Evolutionary conservation across 805 yeast species (phyloP).

Genomic region (Cyberlindnera suaveolens): DNA sequence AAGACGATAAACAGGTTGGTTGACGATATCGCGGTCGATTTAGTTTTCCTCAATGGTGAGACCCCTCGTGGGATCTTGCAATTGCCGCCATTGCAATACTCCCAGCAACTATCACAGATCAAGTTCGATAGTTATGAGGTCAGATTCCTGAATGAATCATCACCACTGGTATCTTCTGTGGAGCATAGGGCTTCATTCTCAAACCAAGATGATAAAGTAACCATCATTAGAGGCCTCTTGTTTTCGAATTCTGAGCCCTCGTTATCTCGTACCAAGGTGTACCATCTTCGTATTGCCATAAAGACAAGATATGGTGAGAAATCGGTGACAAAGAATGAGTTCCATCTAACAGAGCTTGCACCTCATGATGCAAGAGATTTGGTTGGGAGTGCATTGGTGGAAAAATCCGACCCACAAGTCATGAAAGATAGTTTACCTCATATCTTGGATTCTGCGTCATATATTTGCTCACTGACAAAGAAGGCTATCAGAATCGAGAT

Average conservation of each 20-base stretch:
- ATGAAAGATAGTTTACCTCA: conserved; percentile 26
- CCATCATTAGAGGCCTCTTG: conserved; percentile 23
- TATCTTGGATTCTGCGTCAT: conserved; percentile 40
- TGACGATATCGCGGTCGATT: conserved; percentile 52
- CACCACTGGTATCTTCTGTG: conserved; percentile 20
- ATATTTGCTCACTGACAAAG: conserved; percentile 38
- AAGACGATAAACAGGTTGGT: conserved; percentile 64
- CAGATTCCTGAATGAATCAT: conserved; percentile 23
- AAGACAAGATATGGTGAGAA: conserved; percentile 20
- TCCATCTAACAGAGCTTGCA: conserved; percentile 22
- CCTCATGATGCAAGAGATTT: conserved; percentile 28
- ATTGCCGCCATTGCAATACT: conserved; percentile 25
- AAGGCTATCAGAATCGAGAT: conserved; percentile 48
- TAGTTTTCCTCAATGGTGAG: conserved; percentile 23
- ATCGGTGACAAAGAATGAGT: conserved; percentile 26
- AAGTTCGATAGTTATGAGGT: conserved; percentile 18
- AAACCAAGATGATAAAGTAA: conserved; percentile 18
- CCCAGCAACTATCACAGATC: conserved; percentile 20
- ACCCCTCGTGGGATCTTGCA: conserved; percentile 24
- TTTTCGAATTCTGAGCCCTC: conserved; percentile 24
- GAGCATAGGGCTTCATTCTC: conserved; percentile 11
- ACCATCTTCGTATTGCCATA: conserved; percentile 30
- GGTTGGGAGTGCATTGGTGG: conserved; percentile 11
- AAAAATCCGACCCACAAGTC: conserved; percentile 8
- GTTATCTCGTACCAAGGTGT: conserved; percentile 19